Base-by-base conservation (phyloP, 441 rosid species). In the Gossypium gossypioides region DNA sequence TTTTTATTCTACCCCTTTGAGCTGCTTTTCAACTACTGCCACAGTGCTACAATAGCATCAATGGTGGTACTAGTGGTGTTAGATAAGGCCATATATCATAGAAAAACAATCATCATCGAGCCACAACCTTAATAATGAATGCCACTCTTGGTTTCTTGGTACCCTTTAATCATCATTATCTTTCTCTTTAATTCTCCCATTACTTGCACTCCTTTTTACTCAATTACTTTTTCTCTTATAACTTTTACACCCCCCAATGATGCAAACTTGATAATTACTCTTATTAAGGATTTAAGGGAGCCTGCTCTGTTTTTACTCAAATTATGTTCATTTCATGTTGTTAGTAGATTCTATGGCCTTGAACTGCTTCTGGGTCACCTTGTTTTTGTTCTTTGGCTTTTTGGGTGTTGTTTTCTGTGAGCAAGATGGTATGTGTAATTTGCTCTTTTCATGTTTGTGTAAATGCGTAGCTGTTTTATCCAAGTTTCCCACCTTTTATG, bases 401-500 rank as follows among this genome's bases (percentile, higher is more conserved):
- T 85, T 74, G 80, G 76, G 72, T 18, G 68, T 72, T 75, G 77
- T 78, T 68, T 78, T 86, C 84, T 84, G 88, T 72, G 82, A 85
- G 65, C 92, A 84, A 74, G 84, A 87, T 69, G 95, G 98, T 90
- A 83, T 15, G 79, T 58, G 3, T 66, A 55, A 13, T 60, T 70
- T 6, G 1, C 10, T 54, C 13, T 7, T 54, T 54, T 7, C 59
- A 18, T 19, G 59, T 54, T 54, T 19, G 25, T 19, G 25, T 54
- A 54, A 8, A 19, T 16, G 56, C 2, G 18, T 6, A 16, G 56
- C 56, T 51, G 56, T 5, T 15, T 51, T 51, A 5, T 16, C 56
- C 56, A 16, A 4, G 22, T 16, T 51, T 16, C 56, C 19, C 10
- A 6, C 56, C 16, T 16, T 51, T 16, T 19, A 54, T 19, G 13